Percentiles rank a stretch among this genome's conserved stretches.
Evolutionary conservation across 768 basidiomycete species (phyloP).

Genomic region (Mycena venus): DNA sequence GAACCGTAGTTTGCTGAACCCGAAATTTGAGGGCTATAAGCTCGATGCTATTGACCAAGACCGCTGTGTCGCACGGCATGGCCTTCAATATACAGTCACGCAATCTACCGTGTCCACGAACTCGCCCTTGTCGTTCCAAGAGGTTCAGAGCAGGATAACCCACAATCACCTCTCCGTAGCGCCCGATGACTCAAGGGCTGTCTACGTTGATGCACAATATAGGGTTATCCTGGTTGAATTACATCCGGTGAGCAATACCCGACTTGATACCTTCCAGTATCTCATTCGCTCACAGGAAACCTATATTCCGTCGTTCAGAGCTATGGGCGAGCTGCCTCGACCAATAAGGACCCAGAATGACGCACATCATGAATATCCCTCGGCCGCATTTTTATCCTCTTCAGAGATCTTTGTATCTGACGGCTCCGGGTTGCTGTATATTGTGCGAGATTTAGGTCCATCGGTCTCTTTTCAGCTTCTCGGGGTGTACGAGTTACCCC

Average conservation of each 20-base stretch:
- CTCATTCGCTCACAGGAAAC: slow-evolving; percentile 53
- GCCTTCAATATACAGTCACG: slow-evolving; percentile 66
- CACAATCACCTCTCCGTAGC: slow-evolving; percentile 83
- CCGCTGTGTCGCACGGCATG: slow-evolving; percentile 63
- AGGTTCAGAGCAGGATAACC: slow-evolving; percentile 86
- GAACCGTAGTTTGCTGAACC: slow-evolving; percentile 73
- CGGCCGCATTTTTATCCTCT: slow-evolving; percentile 68
- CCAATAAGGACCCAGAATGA: slow-evolving; percentile 59
- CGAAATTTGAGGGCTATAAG: slow-evolving; percentile 90
- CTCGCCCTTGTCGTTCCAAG: slow-evolving; percentile 78
- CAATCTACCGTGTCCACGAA: slow-evolving; percentile 74
- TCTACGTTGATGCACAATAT: slow-evolving; percentile 78
- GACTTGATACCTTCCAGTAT: neutral
- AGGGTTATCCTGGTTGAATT: slow-evolving; percentile 73
- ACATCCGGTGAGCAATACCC: slow-evolving; percentile 62
- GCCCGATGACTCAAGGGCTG: slow-evolving; percentile 57
- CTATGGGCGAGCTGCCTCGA: slow-evolving; percentile 72
- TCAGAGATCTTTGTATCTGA: slow-evolving; percentile 72
- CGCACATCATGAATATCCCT: slow-evolving; percentile 81
- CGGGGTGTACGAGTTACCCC: slow-evolving; percentile 67
- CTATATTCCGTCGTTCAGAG: slow-evolving; percentile 63
- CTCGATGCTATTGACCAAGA: slow-evolving; percentile 74
- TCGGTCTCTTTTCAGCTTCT: slow-evolving; percentile 57
- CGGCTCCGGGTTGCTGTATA: slow-evolving; percentile 77
- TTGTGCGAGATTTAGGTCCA: slow-evolving; percentile 59